Evolutionary conservation across 257 asterid species (phyloP).

Genomic region (Ocimum tenuiflorum): DNA sequence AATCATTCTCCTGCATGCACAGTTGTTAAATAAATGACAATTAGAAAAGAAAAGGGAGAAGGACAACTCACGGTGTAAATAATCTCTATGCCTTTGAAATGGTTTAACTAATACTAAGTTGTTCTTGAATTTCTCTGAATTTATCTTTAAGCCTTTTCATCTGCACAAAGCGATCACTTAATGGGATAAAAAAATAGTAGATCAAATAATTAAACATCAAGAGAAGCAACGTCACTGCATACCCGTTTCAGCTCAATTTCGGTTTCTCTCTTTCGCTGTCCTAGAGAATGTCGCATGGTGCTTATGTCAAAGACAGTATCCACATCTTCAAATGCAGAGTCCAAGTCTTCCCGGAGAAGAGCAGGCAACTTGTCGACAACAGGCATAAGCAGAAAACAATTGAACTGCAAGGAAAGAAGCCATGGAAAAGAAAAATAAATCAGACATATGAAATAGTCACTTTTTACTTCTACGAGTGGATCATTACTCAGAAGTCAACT

Average conservation of each 20-base stretch:
- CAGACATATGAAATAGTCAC: conserved; percentile 1
- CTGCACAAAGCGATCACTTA: conserved; percentile 33
- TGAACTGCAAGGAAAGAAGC: conserved; percentile 58
- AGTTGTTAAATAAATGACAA: neutral
- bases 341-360: conserved; percentile 77
- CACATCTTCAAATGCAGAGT: conserved; percentile 76
- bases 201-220: neutral
- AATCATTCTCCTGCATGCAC: neutral
- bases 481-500: neutral
- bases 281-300: conserved; percentile 59
- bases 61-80: conserved; percentile 18
- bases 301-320: conserved; percentile 77
- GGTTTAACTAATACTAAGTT: conserved; percentile 47
- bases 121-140: conserved; percentile 68
- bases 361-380: conserved; percentile 93
- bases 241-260: conserved; percentile 90
- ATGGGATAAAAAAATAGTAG: neutral
- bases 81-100: conserved; percentile 18
- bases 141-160: conserved; percentile 76
- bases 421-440: conserved; percentile 8
- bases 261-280: conserved; percentile 63
- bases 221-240: conserved; percentile 12
- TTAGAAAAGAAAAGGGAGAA: neutral
- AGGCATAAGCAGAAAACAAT: conserved; percentile 94
- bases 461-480: neutral